These are phyloP conservation scores for Coccomyxa subellipsoidea DNA, from an alignment of 163 green algal species.

Conservation along the genomic window DNA sequence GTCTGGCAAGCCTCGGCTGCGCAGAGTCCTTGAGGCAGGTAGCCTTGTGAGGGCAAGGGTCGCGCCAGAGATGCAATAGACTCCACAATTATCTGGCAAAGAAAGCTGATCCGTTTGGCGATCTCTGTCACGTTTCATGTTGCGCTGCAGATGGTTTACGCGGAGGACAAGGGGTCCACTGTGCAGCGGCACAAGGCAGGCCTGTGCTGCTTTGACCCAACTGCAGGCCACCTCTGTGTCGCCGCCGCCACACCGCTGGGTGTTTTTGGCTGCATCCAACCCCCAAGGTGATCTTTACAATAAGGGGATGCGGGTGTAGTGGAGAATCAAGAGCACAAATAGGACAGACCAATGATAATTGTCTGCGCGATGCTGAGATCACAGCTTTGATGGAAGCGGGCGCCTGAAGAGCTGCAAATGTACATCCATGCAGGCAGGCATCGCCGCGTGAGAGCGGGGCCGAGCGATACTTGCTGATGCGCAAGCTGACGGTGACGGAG, in stretches of 20 bases:
- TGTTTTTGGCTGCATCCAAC: background rate
- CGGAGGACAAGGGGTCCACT: background rate
- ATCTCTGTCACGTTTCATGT: too few relatives aligned
- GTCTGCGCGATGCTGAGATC: too few relatives aligned
- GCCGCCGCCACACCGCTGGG: background rate
- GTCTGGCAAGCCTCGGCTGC: too few relatives aligned
- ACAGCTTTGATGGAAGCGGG: too few relatives aligned
- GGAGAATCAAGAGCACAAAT: too few relatives aligned
- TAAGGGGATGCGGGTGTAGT: background rate
- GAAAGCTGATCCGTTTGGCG: too few relatives aligned
- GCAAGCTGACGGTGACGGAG: constrained; percentile 39
- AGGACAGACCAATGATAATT: too few relatives aligned
- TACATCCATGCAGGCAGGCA: background rate
- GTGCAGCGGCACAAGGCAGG: constrained; percentile 4
- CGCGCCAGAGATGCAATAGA: too few relatives aligned
- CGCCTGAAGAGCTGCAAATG: too few relatives aligned
- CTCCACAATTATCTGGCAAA: too few relatives aligned
- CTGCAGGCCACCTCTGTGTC: constrained; percentile 31
- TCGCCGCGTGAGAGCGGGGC: constrained; percentile 12
- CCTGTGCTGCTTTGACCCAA: constrained; percentile 39
- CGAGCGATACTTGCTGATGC: constrained; percentile 32
- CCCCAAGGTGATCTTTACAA: background rate
- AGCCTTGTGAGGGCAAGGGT: too few relatives aligned
- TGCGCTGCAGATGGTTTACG: constrained; percentile 20
- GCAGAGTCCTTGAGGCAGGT: too few relatives aligned